Conservation (phyloP, 805 yeast species). For the Lachancea thermotolerans region DNA sequence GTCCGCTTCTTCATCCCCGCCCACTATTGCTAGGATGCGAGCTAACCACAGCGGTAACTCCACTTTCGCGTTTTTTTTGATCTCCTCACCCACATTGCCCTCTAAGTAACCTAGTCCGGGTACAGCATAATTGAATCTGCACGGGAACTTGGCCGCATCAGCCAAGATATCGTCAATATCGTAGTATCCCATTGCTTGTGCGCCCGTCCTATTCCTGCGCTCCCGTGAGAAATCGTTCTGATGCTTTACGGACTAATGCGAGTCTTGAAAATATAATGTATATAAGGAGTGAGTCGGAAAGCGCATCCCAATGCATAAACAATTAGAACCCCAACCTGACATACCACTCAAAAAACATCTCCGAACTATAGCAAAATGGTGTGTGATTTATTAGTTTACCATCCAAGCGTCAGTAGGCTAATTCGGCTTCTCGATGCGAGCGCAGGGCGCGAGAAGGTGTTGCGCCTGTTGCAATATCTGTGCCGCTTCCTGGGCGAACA, state of each 20-base stretch:
- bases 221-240: background rate
- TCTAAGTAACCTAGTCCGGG: conserved; percentile 87
- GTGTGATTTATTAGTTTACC: conserved; percentile 61
- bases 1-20: conserved; percentile 23
- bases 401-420: conserved; percentile 60
- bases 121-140: conserved; percentile 66
- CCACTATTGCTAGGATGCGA: conserved; percentile 55
- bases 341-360: too few relatives aligned
- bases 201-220: background rate
- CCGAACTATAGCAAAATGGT: conserved; percentile 41
- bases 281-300: background rate
- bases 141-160: conserved; percentile 67
- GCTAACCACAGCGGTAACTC: conserved; percentile 91
- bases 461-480: conserved; percentile 75
- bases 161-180: conserved; percentile 73
- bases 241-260: background rate
- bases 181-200: conserved; percentile 44
- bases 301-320: background rate
- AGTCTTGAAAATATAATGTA: background rate
- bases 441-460: conserved; percentile 73
- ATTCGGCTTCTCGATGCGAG: conserved; percentile 59
- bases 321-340: too few relatives aligned
- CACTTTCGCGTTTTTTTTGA: conserved; percentile 49
- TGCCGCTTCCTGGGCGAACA: conserved; percentile 65
- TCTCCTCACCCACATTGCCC: conserved; percentile 62